Evolutionary conservation across 768 basidiomycete species (phyloP).

Genomic region (Phanerochaete sordida): DNA sequence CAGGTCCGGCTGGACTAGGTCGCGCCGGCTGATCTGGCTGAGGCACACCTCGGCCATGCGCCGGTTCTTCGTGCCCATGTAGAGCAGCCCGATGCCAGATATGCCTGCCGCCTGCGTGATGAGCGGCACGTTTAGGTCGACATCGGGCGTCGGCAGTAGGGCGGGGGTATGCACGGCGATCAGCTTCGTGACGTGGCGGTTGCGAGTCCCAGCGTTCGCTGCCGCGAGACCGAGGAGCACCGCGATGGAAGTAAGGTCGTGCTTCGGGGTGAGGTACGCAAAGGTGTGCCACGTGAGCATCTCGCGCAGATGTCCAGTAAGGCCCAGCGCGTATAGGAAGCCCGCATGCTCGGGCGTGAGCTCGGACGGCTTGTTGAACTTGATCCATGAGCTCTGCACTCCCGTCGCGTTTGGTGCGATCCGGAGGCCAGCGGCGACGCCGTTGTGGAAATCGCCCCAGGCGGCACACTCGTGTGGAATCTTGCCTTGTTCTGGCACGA

Average conservation of each 20-base stretch:
- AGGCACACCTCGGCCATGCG: constrained; percentile 93
- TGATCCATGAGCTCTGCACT: constrained; percentile 93
- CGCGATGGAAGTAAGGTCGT: constrained; percentile 92
- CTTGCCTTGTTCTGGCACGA: constrained; percentile 68
- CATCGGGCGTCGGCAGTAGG: constrained; percentile 78
- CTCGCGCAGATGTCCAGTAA: constrained; percentile 86
- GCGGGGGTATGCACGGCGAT: constrained; percentile 93
- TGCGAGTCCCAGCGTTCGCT: constrained; percentile 81
- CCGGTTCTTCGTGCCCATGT: constrained; percentile 82
- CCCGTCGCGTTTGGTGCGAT: constrained; percentile 70
- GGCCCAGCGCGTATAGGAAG: constrained; percentile 87
- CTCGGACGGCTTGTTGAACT: constrained; percentile 90
- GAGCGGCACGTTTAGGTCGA: constrained; percentile 88
- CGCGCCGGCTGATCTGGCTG: constrained; percentile 73
- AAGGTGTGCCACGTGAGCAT: constrained; percentile 96
- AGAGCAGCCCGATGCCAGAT: constrained; percentile 83
- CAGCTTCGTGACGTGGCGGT: constrained; percentile 86
- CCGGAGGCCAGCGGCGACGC: constrained; percentile 87
- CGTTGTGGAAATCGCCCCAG: constrained; percentile 99
- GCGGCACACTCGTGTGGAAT: constrained; percentile 65
- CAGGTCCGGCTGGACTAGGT: constrained; percentile 77
- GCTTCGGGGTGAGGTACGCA: constrained; percentile 91
- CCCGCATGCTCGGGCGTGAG: constrained; percentile 95
- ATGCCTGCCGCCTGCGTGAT: constrained; percentile 89
- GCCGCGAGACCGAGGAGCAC: constrained; percentile 92